Conservation (phyloP, 2,329 filamentous ascomycete genomes). For the Xylaria sp. region DNA sequence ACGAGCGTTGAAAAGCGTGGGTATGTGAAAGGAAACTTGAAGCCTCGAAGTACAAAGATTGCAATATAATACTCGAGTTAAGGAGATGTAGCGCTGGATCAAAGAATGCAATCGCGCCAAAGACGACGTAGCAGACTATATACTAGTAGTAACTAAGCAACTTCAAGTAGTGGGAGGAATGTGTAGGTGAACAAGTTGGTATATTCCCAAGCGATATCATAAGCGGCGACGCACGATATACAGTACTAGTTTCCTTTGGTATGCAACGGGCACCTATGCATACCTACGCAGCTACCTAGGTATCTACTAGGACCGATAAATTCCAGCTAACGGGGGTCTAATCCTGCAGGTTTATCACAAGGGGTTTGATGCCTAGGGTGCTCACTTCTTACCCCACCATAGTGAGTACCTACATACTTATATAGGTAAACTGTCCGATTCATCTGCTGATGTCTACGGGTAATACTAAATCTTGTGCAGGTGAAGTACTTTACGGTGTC, state of each 20-base stretch:
- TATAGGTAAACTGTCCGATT: too few species aligned
- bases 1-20: neutral
- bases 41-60: neutral
- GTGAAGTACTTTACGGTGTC: too few species aligned
- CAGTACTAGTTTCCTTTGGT: neutral
- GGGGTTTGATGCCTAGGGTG: too few species aligned
- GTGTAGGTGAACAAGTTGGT: neutral
- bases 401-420: too few species aligned
- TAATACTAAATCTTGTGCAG: too few species aligned
- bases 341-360: too few species aligned
- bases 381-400: neutral
- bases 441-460: too few species aligned
- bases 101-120: conserved; percentile 20
- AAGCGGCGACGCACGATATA: conserved; percentile 1
- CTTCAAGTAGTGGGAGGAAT: conserved; percentile 1
- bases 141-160: neutral
- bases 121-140: conserved; percentile 7
- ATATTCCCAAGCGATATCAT: conserved; percentile 13
- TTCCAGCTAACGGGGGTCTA: too few species aligned
- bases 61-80: conserved; percentile 3
- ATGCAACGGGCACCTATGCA: neutral
- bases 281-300: neutral
- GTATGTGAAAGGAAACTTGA: conserved; percentile 10
- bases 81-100: neutral
- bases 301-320: too few species aligned